Conservation (phyloP, 768 basidiomycete genomes). For the Mycena albidolilacea region DNA sequence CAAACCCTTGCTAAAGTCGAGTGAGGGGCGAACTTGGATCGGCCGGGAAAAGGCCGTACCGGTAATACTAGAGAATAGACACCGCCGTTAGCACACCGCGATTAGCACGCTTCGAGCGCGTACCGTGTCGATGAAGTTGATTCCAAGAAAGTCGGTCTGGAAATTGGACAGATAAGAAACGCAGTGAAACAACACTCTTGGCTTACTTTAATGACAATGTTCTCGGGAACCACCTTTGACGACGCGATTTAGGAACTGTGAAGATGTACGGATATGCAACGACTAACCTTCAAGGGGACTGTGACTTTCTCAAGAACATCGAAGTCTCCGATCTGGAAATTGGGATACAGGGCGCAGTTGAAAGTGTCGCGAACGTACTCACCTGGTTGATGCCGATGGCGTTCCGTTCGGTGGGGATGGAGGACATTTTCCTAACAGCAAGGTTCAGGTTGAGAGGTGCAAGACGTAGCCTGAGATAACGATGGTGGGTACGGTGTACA, state of each 20-base stretch:
- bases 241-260: constrained; percentile 46
- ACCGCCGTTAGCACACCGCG: too few relatives aligned
- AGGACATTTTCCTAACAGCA: constrained; percentile 26
- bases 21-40: too few relatives aligned
- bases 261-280: neutral
- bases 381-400: constrained; percentile 34
- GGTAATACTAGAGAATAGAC: constrained; percentile 27
- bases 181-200: neutral
- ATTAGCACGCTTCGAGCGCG: too few relatives aligned
- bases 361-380: constrained; percentile 59
- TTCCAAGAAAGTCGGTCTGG: constrained; percentile 78
- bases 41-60: constrained; percentile 55
- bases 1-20: constrained; percentile 66
- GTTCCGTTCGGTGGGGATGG: constrained; percentile 27
- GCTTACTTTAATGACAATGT: constrained; percentile 64
- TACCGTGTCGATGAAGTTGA: constrained; percentile 72
- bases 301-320: constrained; percentile 64
- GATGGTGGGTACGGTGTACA: constrained; percentile 17
- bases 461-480: constrained; percentile 7
- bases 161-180: neutral
- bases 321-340: constrained; percentile 63
- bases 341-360: constrained; percentile 38
- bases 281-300: constrained; percentile 24
- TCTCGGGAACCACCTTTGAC: constrained; percentile 58
- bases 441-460: constrained; percentile 10